These are phyloP conservation scores for Epichloe scottii DNA, from an alignment of 2,329 filamentous ascomycete genomes.

Conservation along the genomic window DNA sequence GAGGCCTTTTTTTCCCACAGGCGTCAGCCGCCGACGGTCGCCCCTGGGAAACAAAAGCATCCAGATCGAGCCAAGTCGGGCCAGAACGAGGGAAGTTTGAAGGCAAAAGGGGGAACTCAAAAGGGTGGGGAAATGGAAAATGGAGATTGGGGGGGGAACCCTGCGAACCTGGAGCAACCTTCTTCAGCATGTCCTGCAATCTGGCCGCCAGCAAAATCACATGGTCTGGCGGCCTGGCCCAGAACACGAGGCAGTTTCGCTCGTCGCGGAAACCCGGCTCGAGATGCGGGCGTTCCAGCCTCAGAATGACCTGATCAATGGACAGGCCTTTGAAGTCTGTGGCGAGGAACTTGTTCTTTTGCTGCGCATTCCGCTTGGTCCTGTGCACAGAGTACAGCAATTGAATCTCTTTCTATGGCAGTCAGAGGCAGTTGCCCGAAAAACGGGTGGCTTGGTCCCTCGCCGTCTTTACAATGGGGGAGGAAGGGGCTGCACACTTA, in stretches of 20 bases:
- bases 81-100: too few relatives aligned
- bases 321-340: constrained; percentile 55
- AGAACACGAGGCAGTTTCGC: constrained; percentile 75
- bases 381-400: constrained; percentile 63
- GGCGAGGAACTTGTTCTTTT: constrained; percentile 60
- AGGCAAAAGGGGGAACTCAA: too few relatives aligned
- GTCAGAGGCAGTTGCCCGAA: too few relatives aligned
- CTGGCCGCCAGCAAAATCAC: constrained; percentile 54
- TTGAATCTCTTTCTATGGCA: constrained; percentile 51
- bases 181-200: constrained; percentile 54
- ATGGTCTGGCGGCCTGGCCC: constrained; percentile 68
- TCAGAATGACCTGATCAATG: constrained; percentile 63
- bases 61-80: too few relatives aligned
- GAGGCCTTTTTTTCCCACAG: constrained; percentile 49
- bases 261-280: constrained; percentile 62
- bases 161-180: constrained; percentile 57
- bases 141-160: too few relatives aligned
- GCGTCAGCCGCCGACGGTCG: too few relatives aligned
- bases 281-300: constrained; percentile 49
- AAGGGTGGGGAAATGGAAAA: too few relatives aligned
- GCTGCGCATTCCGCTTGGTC: constrained; percentile 60
- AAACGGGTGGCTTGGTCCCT: too few relatives aligned
- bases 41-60: too few relatives aligned
- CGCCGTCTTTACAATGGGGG: neutral
- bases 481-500: constrained; percentile 21